Evolutionary conservation across 1,284 basidiomycete species (phyloP).

Genomic region (Phellopilus nigrolimitatus): DNA sequence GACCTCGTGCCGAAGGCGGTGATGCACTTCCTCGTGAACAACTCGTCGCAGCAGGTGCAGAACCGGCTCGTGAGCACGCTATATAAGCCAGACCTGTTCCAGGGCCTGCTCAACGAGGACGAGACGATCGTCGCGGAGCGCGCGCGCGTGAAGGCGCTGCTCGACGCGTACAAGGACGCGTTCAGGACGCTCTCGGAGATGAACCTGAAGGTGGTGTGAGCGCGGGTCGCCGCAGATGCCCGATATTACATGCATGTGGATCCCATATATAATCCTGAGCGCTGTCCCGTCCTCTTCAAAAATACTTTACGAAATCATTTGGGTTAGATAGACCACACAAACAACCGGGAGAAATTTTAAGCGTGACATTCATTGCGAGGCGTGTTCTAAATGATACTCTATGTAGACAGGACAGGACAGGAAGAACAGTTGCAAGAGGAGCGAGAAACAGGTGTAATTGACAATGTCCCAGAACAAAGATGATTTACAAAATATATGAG

Average conservation of each 20-base stretch:
- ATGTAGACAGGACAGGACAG: slow-evolving; percentile 9
- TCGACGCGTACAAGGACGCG: slow-evolving; percentile 97
- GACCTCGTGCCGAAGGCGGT: slow-evolving; percentile 96
- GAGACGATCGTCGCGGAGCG: slow-evolving; percentile 92
- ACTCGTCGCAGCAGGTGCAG: slow-evolving; percentile 94
- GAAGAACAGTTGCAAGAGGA: neutral
- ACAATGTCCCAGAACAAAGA: neutral
- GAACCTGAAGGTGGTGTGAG: slow-evolving; percentile 59
- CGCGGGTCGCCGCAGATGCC: neutral
- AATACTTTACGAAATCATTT: neutral
- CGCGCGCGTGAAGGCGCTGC: slow-evolving; percentile 86
- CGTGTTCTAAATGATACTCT: neutral
- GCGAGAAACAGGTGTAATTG: neutral
- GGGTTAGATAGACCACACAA: neutral
- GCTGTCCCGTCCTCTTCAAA: neutral
- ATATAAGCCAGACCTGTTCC: slow-evolving; percentile 93
- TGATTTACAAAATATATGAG: slow-evolving; percentile 8
- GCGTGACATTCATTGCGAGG: neutral
- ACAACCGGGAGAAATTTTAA: too few relatives aligned
- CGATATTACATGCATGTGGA: neutral
- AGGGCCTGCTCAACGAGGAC: slow-evolving; percentile 91
- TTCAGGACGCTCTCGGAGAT: slow-evolving; percentile 85
- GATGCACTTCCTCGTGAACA: slow-evolving; percentile 95
- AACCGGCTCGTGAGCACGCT: slow-evolving; percentile 89
- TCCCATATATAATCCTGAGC: neutral